phyloP scores from a whole-genome alignment of 78 protist species.

The Dictyostelium firmibasis region DNA sequence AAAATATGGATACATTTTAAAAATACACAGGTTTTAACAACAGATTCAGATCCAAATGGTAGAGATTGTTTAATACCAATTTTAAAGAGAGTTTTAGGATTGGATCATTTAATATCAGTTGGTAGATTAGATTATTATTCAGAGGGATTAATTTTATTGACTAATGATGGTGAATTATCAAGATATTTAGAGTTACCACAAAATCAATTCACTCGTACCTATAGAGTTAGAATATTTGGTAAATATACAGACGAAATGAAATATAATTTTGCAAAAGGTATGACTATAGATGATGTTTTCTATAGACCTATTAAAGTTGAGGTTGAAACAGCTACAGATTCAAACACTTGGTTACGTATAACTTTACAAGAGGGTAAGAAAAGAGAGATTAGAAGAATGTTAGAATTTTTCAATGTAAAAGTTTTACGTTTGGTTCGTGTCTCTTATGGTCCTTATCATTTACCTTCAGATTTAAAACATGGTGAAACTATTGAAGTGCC shows the following conservation, averaged over 20 bases:
- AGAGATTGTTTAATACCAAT: conserved; percentile 46
- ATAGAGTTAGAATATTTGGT: conserved; percentile 62
- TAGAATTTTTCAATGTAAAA: conserved; percentile 67
- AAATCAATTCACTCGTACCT: conserved; percentile 7
- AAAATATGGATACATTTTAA: conserved; percentile 61
- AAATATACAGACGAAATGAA: conserved; percentile 42
- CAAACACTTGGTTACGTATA: conserved; percentile 11
- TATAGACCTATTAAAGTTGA: conserved; percentile 35
- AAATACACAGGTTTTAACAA: not conserved
- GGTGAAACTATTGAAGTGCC: conserved; percentile 58
- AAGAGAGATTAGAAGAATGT: conserved; percentile 55
- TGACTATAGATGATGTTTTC: conserved; percentile 22
- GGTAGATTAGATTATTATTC: conserved; percentile 68
- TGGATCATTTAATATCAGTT: conserved; percentile 44
- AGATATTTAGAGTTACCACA: conserved; percentile 30
- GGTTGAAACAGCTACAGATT: conserved; percentile 2
- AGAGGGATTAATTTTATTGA: conserved; percentile 45
- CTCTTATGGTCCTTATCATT: conserved; percentile 32
- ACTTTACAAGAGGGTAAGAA: conserved; percentile 63
- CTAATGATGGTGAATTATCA: conserved; percentile 63
- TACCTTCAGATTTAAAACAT: conserved; percentile 56
- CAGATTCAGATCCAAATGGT: conserved; percentile 20
- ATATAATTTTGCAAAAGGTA: not conserved
- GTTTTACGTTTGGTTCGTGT: conserved; percentile 57
- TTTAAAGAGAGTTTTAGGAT: not conserved